A percentile compares a stretch with the other conserved stretches of the same genome.
phyloP scores from a whole-genome alignment of 805 yeast genomes.

The Yarrowia sp. region DNA sequence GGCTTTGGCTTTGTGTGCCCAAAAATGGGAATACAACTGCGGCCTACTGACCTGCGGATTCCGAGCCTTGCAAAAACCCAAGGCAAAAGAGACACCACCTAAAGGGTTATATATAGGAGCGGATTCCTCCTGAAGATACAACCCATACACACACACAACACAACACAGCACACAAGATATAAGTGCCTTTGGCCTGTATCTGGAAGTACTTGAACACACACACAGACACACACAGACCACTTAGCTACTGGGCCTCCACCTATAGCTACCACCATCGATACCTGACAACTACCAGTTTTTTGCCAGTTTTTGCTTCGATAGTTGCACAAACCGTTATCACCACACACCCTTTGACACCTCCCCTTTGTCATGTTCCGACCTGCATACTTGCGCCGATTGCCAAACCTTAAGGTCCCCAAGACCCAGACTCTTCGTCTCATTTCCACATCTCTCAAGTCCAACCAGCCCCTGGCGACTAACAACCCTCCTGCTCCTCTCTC shows the following conservation, averaged over 20 bases:
- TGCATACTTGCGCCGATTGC: constrained; percentile 30
- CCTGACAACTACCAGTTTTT: no score
- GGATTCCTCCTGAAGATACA: not conserved
- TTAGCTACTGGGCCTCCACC: not conserved
- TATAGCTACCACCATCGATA: not conserved
- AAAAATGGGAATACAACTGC: constrained; percentile 30
- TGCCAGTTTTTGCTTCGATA: no score
- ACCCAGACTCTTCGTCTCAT: constrained; percentile 1
- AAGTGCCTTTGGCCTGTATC: no score
- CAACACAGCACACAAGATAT: not conserved
- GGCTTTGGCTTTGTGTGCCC: constrained; percentile 26
- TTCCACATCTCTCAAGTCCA: constrained; percentile 22
- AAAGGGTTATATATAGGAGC: constrained; percentile 12
- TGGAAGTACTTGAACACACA: not conserved
- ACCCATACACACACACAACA: not conserved
- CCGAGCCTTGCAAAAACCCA: not conserved
- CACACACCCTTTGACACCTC: no score
- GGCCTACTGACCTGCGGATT: constrained; percentile 34
- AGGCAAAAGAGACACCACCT: not conserved
- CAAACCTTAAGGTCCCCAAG: constrained; percentile 15
- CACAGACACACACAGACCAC: no score
- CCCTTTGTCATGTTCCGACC: constrained; percentile 19
- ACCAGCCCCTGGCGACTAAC: constrained; percentile 32
- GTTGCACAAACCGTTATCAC: no score
- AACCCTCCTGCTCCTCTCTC: constrained; percentile 25